A percentile compares a stretch with the other conserved stretches of the same genome.
Conservation (phyloP, 108 stramenopile genomes). For the Nitzschia inconspicua region DNA sequence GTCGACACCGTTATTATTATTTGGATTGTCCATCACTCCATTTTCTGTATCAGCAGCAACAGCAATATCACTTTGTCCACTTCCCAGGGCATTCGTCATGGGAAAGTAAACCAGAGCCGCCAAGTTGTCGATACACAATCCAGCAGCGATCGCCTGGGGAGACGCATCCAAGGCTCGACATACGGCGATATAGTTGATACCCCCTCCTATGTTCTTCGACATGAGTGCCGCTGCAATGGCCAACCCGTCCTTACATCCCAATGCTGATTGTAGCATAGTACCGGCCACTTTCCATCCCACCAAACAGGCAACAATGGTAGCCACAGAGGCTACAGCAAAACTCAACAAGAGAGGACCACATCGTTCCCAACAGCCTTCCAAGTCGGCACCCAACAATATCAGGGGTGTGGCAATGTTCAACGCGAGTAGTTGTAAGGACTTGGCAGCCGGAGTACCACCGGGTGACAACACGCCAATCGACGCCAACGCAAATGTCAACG, state of each 20-base stretch:
- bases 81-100: slow-evolving; percentile 47
- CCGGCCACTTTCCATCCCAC: slow-evolving; percentile 43
- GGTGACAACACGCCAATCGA: slow-evolving; percentile 55
- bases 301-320: slow-evolving; percentile 52
- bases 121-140: slow-evolving; percentile 64
- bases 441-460: slow-evolving; percentile 52
- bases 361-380: slow-evolving; percentile 4
- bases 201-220: slow-evolving; percentile 85
- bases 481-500: slow-evolving; percentile 63
- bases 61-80: slow-evolving; percentile 7
- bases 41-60: not conserved
- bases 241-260: slow-evolving; percentile 51
- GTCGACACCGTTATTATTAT: not conserved
- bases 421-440: slow-evolving; percentile 36
- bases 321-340: slow-evolving; percentile 55
- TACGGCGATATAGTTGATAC: slow-evolving; percentile 83
- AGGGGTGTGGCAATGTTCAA: slow-evolving; percentile 73
- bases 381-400: slow-evolving; percentile 71
- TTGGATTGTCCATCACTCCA: not conserved
- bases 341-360: slow-evolving; percentile 39
- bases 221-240: slow-evolving; percentile 67
- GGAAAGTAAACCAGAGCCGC: slow-evolving; percentile 82
- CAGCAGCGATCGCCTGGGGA: slow-evolving; percentile 67
- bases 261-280: slow-evolving; percentile 1
- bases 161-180: slow-evolving; percentile 45